Evolutionary conservation across 768 basidiomycete genomes (phyloP), one percentile per base, ranked within the genome.

Genomic region (Leccinum disarticulatum): DNA sequence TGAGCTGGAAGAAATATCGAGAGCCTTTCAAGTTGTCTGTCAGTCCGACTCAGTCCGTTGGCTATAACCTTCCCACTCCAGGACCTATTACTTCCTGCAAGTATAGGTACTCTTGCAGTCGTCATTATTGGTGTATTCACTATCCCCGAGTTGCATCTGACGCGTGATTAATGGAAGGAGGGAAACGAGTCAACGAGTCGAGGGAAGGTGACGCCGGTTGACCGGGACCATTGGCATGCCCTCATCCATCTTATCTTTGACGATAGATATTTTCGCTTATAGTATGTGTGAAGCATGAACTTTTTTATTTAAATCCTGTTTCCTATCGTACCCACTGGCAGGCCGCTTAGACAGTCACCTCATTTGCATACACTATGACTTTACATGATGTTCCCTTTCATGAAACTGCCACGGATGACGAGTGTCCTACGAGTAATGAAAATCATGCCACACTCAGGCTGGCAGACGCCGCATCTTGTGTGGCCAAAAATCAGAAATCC

Each of bases 121-220:
- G 93, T 90, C 49, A 96, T 99, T 66, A 74, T 97, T 56, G 87
- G 86, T 22, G 86, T 98, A 17, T 98, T 99, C 74, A 87, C 93
- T 13, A 83, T 93, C 64, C 22, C 22, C 22, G 22, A 22, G 22
- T 91, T 90, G n/a, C 84, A 88, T 60, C 71, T 93, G 60, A 82
- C 84, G 6, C 74, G 73, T 52, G 69, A 72, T 54, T 74, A 67
- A 60, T 52, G 47, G 54, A 52, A 46, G 55, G 49, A 58, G 31
- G 36, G 52, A 7, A 51, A 57, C 7, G 36, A 52, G 15, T 28
- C 2, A 41, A 54, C 28, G 62, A 30, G 35, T 11, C 28, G 3
- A 19, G 46, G 49, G 35, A 46, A 48, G 27, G 54, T 10, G 17
- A 50, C 22, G 22, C 22, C 38, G 41, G 49, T 22, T 52, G 48